Base-by-base conservation (phyloP, 1,139 yeast genomes). In the Saccharomyces hybrid region DNA sequence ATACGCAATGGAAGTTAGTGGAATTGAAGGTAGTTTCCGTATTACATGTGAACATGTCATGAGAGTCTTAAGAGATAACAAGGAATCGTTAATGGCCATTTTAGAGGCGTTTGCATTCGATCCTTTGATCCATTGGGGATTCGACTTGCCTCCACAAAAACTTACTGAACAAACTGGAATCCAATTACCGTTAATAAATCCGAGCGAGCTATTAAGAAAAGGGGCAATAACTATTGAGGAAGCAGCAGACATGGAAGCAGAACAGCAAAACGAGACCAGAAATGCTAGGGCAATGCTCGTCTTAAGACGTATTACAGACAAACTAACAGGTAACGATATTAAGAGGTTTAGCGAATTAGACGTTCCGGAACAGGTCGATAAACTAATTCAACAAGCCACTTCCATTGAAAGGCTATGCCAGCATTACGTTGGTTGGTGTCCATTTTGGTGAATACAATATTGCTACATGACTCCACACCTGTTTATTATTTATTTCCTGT, bases 1-100 rank as follows among this genome's bases (percentile, higher is more conserved):
- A 42, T 91, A 90, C 71, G 99, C 99, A 0, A 93, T 95, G 98
- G 99, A 95, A 70, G 98, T 95, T 6, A 88, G 97, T 72, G 99
- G 99, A 16, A 90, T 95, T 57, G 99, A 95, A 71, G 99, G 99
- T 1, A 88, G 96, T 32, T 95, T 88, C 78, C 80, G 98, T 65
- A 91, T 93, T 52, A 91, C 99, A 0, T 89, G 97, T 71, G 99
- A 93, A 66, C 93, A 91, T 72, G 99, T 95, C 6, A 91, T 95
- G 97, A 79, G 95, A 59, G 95, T 95, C 2, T 75, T 95, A 57
- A 78, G 99, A 59, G 96, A 85, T 60, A 95, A 93, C 70, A 89
- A 89, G 62, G 99, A 95, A 68, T 93, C 99, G 0, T 78, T 95
- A 65, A 88, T 95, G 96, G 99, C 99, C 0, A 91, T 95, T 56